Base-by-base conservation (phyloP, 257 asterid genomes). In the Ballota nigra region DNA sequence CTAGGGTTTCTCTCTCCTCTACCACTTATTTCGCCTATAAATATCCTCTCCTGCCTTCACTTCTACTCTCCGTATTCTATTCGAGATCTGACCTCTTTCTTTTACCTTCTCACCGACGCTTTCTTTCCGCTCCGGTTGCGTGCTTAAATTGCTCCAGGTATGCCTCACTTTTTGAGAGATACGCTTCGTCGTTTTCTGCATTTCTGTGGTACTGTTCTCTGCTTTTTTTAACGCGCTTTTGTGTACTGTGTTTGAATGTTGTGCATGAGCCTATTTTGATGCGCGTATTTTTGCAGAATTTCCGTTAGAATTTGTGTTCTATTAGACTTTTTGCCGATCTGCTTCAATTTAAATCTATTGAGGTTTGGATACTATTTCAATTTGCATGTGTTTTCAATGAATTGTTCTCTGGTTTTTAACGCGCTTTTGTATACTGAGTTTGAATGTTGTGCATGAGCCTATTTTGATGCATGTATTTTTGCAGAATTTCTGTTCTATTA, bases 71-170 rank as follows among this genome's bases (percentile, higher is more conserved):
- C 36, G 34, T 31, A 3, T 58, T 43, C 53, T 72, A 68, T 66
- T 80, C 77, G 81, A 82, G 88, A 90, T 90, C 94, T 81, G 86
- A 74, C 77, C 68, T 79, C 66, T 73, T 67, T 18, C 57, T 5
- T 40, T 43, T 20, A 22, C 29, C 79, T 77, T 77, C 63, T 33
- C 78, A 53, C 82, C 74, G 81, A 77, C 82, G 85, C 69, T 66
- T 59, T 47, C 36, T 24, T 69, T 7, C 73, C 15, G 41, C 33
- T 79, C 47, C 13, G 51, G 4, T 59, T 66, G 71, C 73, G 57
- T 43, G 66, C 3, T 60, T 49, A 57, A 73, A 13, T 64, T 74
- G 61, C 36, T 66, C 55, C 79, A 15, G 81, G 84, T 77, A 72
- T 24, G 68, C 22, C 67, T 66, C 63, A 4, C 40, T 24, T 67